These are phyloP conservation scores for Syzygium grande DNA, from an alignment of 345 rosid species.

Conservation along the genomic window DNA sequence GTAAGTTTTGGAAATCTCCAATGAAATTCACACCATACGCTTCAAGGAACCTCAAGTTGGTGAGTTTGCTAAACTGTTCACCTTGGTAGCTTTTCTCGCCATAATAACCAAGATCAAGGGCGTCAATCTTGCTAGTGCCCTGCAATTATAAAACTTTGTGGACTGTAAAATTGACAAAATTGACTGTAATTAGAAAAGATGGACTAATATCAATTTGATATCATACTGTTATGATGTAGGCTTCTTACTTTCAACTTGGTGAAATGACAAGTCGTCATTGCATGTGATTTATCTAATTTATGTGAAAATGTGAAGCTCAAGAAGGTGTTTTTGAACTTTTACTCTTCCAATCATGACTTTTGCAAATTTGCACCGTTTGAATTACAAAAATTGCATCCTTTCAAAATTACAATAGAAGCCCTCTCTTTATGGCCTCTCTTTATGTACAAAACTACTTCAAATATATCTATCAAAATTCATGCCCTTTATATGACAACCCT, in stretches of 20 bases:
- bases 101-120: background rate
- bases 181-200: no score
- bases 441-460: no score
- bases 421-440: background rate
- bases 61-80: background rate
- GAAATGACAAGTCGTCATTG: background rate
- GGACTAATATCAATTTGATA: no score
- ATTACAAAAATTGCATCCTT: background rate
- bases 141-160: background rate
- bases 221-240: no score
- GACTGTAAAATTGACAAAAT: background rate
- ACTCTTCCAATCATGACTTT: background rate
- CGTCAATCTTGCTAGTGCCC: background rate
- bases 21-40: fast-evolving
- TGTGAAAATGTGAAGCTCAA: background rate
- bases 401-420: background rate
- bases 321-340: background rate
- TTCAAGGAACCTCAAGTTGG: background rate
- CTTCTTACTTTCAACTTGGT: background rate
- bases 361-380: background rate
- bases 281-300: background rate
- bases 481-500: no score
- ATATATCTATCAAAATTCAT: no score
- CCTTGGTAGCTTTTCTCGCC: background rate
- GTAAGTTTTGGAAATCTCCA: background rate